phyloP scores from a whole-genome alignment of 129 eudicot genomes.

The Centrapalus pauciflorus region DNA sequence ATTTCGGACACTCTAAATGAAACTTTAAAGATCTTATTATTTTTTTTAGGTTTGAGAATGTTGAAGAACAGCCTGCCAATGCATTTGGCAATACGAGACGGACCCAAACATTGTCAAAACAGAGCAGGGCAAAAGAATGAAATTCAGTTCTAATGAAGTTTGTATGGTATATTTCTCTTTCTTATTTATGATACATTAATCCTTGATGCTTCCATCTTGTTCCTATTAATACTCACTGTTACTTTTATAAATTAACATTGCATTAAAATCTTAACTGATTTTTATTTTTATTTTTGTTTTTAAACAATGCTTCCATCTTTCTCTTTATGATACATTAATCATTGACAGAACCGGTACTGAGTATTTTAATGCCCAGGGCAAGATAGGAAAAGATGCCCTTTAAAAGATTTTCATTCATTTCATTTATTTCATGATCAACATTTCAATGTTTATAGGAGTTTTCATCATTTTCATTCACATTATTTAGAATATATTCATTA shows the following conservation, averaged over 20 bases:
- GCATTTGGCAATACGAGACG: constrained; percentile 50
- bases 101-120: constrained; percentile 36
- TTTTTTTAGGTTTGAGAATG: constrained; percentile 47
- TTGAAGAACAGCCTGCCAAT: constrained; percentile 45
- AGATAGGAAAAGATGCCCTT: too few relatives aligned
- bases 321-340: too few relatives aligned
- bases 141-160: constrained; percentile 33
- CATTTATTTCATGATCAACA: too few relatives aligned
- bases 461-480: too few relatives aligned
- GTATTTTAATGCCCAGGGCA: too few relatives aligned
- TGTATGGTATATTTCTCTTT: constrained; percentile 30
- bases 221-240: neutral
- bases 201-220: neutral
- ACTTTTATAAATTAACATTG: neutral
- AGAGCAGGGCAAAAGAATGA: constrained; percentile 58
- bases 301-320: constrained; percentile 7
- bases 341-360: too few relatives aligned
- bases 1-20: neutral
- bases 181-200: neutral
- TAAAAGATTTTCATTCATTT: too few relatives aligned
- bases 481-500: too few relatives aligned
- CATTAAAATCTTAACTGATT: too few relatives aligned
- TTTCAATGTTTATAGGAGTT: too few relatives aligned
- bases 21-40: neutral
- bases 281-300: neutral